Evolutionary conservation across 2,329 filamentous ascomycete genomes (phyloP).

Genomic region (Aspergillus chevalieri): DNA sequence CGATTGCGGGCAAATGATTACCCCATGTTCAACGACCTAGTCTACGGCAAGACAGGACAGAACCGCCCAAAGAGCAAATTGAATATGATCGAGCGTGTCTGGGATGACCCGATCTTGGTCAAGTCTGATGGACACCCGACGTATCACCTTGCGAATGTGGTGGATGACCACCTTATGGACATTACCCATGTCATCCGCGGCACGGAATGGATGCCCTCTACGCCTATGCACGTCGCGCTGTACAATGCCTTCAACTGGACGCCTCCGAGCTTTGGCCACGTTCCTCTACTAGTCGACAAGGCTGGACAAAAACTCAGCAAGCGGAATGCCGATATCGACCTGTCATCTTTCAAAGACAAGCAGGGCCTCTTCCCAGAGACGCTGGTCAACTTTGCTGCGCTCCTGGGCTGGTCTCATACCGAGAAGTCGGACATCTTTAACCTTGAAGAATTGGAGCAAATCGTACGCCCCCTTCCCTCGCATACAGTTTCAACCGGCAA

Average conservation of each 20-base stretch:
- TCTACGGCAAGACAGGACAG: conserved; percentile 61
- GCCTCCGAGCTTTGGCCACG: conserved; percentile 70
- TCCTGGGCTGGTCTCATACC: conserved; percentile 76
- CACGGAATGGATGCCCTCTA: conserved; percentile 94
- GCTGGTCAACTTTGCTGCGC: conserved; percentile 73
- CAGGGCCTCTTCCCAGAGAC: conserved; percentile 58
- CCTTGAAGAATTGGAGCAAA: conserved; percentile 63
- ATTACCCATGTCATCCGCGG: conserved; percentile 95
- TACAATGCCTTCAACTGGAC: conserved; percentile 73
- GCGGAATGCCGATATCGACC: conserved; percentile 63
- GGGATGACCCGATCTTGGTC: conserved; percentile 80
- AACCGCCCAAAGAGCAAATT: conserved; percentile 47
- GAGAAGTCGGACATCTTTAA: conserved; percentile 64
- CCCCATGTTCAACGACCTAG: conserved; percentile 65
- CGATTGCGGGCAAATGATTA: conserved; percentile 65
- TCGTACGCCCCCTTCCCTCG: conserved; percentile 43
- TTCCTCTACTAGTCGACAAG: conserved; percentile 65
- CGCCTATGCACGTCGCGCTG: conserved; percentile 68
- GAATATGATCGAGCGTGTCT: conserved; percentile 44
- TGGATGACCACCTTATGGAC: conserved; percentile 91
- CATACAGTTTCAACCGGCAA: background rate
- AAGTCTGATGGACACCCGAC: conserved; percentile 92
- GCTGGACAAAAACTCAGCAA: conserved; percentile 80
- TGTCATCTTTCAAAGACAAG: conserved; percentile 50
- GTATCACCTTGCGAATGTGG: conserved; percentile 94